Conservation (phyloP, 345 rosid species). For the Xanthoceras sorbifolium region DNA sequence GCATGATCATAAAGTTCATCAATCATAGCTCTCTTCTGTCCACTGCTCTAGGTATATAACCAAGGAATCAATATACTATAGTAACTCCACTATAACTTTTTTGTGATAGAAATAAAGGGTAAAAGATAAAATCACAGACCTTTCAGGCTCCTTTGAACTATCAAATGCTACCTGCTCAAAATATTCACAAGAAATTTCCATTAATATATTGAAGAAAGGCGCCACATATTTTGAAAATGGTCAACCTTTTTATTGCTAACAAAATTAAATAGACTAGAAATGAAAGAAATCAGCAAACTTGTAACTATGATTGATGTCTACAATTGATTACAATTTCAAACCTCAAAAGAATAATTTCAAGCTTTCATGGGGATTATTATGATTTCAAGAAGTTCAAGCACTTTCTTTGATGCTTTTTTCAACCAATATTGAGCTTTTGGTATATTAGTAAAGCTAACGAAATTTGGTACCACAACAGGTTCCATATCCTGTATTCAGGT, state of each 20-base stretch:
- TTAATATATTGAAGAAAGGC: conserved; percentile 1
- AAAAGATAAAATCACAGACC: conserved; percentile 23
- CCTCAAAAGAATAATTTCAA: neutral
- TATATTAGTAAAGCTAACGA: neutral
- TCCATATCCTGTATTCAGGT: conserved; percentile 1
- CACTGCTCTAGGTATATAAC: conserved; percentile 22
- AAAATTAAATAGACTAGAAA: neutral
- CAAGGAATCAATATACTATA: neutral
- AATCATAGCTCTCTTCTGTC: conserved; percentile 34
- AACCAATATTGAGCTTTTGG: neutral
- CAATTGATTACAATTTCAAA: neutral
- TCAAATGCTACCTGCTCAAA: conserved; percentile 34
- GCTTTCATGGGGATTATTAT: neutral
- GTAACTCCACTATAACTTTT: neutral
- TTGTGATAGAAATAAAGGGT: neutral
- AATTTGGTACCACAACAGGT: neutral
- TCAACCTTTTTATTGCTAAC: neutral
- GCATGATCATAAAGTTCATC: conserved; percentile 27
- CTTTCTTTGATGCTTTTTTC: neutral
- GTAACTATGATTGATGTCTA: neutral
- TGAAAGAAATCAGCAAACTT: neutral
- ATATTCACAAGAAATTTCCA: conserved; percentile 9
- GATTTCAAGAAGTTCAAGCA: neutral
- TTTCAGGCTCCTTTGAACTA: conserved; percentile 32
- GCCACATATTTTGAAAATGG: no score